Conservation (phyloP, 805 yeast species). For the Candida montana region DNA sequence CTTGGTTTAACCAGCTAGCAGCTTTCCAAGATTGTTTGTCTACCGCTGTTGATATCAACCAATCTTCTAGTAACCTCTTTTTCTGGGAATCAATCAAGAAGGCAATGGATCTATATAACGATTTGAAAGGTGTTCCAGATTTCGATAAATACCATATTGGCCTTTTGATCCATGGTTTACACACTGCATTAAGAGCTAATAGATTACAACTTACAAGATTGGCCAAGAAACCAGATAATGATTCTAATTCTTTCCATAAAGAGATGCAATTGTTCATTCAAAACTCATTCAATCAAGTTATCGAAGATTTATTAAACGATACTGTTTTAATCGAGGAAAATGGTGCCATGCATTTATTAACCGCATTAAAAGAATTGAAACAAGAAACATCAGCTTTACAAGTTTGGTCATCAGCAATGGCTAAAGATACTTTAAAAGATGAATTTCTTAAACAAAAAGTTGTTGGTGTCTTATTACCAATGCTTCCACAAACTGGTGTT, state of each 20-base stretch:
- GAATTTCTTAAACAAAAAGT: conserved; percentile 59
- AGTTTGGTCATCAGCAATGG: conserved; percentile 64
- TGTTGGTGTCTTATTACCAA: conserved; percentile 63
- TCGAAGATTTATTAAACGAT: conserved; percentile 43
- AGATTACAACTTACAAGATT: conserved; percentile 49
- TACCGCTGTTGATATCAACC: conserved; percentile 27
- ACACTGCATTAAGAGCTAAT: conserved; percentile 52
- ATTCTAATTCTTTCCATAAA: conserved; percentile 49
- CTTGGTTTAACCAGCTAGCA: conserved; percentile 44
- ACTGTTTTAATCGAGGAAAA: conserved; percentile 41
- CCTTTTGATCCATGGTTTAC: conserved; percentile 44
- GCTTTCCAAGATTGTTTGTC: conserved; percentile 49
- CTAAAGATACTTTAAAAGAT: conserved; percentile 33
- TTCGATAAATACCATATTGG: conserved; percentile 42
- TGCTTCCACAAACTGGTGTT: conserved; percentile 52
- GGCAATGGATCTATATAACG: conserved; percentile 46
- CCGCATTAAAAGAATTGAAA: conserved; percentile 55
- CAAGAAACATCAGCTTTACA: conserved; percentile 59
- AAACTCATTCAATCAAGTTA: conserved; percentile 45
- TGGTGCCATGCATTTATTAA: conserved; percentile 53
- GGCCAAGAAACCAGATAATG: conserved; percentile 56
- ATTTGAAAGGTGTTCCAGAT: conserved; percentile 41
- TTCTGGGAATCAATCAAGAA: conserved; percentile 50
- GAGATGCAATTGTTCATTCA: conserved; percentile 47
- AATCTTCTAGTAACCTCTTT: conserved; percentile 37